phyloP scores from a whole-genome alignment of 1,284 basidiomycete species.

The Malassezia nana region DNA sequence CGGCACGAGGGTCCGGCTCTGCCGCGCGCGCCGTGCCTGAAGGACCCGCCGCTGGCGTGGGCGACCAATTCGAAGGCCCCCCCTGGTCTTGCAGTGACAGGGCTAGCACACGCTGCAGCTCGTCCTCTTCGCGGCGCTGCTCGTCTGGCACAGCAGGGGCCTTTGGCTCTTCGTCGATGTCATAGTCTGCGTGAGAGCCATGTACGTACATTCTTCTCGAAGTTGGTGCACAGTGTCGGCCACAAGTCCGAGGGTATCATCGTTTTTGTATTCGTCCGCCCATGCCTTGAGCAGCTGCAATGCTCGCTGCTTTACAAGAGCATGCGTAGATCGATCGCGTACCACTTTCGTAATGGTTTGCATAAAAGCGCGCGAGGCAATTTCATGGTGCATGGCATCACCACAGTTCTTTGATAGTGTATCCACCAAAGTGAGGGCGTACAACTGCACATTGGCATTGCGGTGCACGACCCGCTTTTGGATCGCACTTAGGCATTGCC shows the following conservation, averaged over 20 bases:
- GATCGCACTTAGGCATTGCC: slow-evolving; percentile 71
- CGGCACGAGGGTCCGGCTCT: background rate
- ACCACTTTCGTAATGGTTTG: slow-evolving; percentile 74
- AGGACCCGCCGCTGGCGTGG: background rate
- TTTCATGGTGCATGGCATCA: slow-evolving; percentile 69
- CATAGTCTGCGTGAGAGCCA: slow-evolving; percentile 14
- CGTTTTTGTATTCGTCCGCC: slow-evolving; percentile 65
- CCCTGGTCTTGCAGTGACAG: slow-evolving; percentile 41
- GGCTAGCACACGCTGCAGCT: slow-evolving; percentile 40
- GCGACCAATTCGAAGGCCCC: background rate
- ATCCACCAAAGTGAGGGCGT: slow-evolving; percentile 58
- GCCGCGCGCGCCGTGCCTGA: background rate
- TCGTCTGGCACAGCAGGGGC: slow-evolving; percentile 22
- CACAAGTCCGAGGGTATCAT: slow-evolving; percentile 76
- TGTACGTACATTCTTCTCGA: slow-evolving; percentile 60
- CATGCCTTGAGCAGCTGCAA: slow-evolving; percentile 69
- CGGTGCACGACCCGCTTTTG: slow-evolving; percentile 85
- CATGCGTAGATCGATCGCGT: slow-evolving; percentile 81
- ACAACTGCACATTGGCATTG: slow-evolving; percentile 91
- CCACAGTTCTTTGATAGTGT: slow-evolving; percentile 72
- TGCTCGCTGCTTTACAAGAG: slow-evolving; percentile 70
- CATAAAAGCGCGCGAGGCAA: slow-evolving; percentile 81
- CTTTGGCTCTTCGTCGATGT: slow-evolving; percentile 18
- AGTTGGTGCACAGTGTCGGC: slow-evolving; percentile 75
- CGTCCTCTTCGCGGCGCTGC: slow-evolving; percentile 41